Base-by-base conservation (phyloP, 805 yeast genomes). In the Cyberlindnera petersonii region DNA sequence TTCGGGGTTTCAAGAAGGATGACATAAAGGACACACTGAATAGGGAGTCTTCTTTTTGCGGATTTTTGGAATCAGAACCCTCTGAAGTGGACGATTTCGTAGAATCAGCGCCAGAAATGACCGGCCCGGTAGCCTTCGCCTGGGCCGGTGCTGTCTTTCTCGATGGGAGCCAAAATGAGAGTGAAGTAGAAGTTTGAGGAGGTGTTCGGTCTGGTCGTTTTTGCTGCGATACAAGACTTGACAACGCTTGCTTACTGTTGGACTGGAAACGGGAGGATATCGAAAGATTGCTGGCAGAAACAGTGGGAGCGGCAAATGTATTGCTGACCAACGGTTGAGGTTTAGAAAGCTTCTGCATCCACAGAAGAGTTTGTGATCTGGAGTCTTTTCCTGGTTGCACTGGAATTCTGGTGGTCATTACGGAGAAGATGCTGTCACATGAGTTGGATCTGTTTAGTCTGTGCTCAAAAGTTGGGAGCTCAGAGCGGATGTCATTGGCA, bases 361-460 rank as follows among this genome's bases (percentile, higher is more conserved):
- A 55, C 16, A 21, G 39, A 35, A 54, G 42, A 3, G 58, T 54
- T 26, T 53, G 56, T 9, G 50, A 24, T 26, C 43, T 48, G n/a
- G 49, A 44, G 26, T 53, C 52, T 31, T 26, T 46, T 6, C 37
- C 39, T 23, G 55, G 56, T 5, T 39, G 34, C 10, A 40, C 27
- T 9, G 55, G 56, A 3, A 48, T 43, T 37, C 53, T 50, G 1
- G 54, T 31, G 2, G 48, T 48, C 43, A 51, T 47, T 4, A 44
- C 43, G 8, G 58, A 52, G 37, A 56, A 56, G 10, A 56, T 50
- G 27, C 55, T 48, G 35, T 56, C 59, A 41, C 56, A 55, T 2
- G 60, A 56, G 33, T 52, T 56, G 10, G 60, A 53, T 45, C 60
- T 47, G 40, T 53, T 53, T 32, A 56, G 44, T 21, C 37, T 49